Evolutionary conservation across 441 rosid species (phyloP), one percentile per base, ranked within the genome.

Genomic region (Rhodomyrtus psidioides): DNA sequence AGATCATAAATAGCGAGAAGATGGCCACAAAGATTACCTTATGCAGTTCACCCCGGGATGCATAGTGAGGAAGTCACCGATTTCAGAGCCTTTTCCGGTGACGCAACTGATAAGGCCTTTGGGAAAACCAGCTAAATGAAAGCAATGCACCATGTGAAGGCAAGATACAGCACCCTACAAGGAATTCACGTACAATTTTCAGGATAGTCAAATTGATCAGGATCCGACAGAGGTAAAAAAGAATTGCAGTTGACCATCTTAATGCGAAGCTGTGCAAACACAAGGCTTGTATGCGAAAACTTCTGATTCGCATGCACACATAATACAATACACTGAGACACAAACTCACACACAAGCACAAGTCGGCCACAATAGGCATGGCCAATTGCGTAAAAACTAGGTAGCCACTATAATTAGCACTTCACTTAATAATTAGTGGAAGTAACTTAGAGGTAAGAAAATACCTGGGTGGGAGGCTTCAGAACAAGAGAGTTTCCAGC

Each of bases 401-500:
- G 79, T 10, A 70, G 26, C 79, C 49, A 34, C 49, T 42, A 34
- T 34, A 21, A 21, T 70, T 39, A 70, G 46, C 23, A n/a, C n/a
- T 39, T 70, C 42, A 39, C 15, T 34, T 39, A 34, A 70, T 21
- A 70, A 70, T 39, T 70, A 10, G 79, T 70, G 79, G 23, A 39
- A 39, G 79, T 10, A 39, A 21, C 81, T 54, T 76, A 70, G 10
- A 6, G 59, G 21, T 44, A 12, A 70, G 49, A 53, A 21, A 17
- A 30, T 89, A 95, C 99, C 96, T 97, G 99, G 84, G 99, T 97
- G 82, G 99, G 99, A 89, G 99, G 99, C 91, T 97, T 97, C 23
- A 97, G 98, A 60, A 96, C 99, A 10, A 97, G 93, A 49, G 99
- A 96, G 88, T 96, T 97, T 86, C 99, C 98, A 2, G 99, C 98